These are phyloP conservation scores for Kwoniella dendrophila DNA, from an alignment of 768 basidiomycete genomes.

Conservation along the genomic window DNA sequence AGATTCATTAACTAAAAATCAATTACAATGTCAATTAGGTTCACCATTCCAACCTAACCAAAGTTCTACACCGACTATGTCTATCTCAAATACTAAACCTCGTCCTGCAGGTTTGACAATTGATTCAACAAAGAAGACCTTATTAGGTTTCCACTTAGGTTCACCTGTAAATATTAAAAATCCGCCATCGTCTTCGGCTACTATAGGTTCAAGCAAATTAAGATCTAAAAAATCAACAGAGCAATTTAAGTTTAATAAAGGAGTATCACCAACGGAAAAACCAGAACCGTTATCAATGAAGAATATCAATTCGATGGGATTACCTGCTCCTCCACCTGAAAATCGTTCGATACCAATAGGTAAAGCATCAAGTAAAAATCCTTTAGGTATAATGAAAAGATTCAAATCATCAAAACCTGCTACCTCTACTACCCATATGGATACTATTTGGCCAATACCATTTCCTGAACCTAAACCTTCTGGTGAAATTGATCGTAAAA, in stretches of 20 bases:
- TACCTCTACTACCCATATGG: not conserved
- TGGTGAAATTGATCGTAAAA: not conserved
- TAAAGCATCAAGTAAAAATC: slow-evolving; percentile 10
- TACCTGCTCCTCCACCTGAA: slow-evolving; percentile 9
- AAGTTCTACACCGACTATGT: not conserved
- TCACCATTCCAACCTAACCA: slow-evolving; percentile 4
- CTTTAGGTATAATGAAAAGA: slow-evolving; percentile 18
- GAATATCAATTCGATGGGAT: slow-evolving; percentile 16
- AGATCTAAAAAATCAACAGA: slow-evolving; percentile 6
- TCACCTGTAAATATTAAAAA: no score
- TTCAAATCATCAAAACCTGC: slow-evolving; percentile 7
- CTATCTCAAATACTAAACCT: no score
- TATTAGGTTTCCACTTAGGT: no score
- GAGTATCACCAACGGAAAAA: not conserved
- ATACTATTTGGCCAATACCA: not conserved
- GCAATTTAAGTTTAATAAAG: no score
- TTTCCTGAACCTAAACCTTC: slow-evolving; percentile 12
- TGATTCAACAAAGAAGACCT: no score
- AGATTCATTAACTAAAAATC: not conserved
- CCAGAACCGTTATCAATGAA: slow-evolving; percentile 3
- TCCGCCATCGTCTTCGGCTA: no score
- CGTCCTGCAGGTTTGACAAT: no score
- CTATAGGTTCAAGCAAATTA: not conserved
- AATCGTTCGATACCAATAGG: not conserved
- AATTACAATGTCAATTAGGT: not conserved